Conservation (phyloP, 2,329 filamentous ascomycete species). For the Ascochyta clinopodiicola region DNA sequence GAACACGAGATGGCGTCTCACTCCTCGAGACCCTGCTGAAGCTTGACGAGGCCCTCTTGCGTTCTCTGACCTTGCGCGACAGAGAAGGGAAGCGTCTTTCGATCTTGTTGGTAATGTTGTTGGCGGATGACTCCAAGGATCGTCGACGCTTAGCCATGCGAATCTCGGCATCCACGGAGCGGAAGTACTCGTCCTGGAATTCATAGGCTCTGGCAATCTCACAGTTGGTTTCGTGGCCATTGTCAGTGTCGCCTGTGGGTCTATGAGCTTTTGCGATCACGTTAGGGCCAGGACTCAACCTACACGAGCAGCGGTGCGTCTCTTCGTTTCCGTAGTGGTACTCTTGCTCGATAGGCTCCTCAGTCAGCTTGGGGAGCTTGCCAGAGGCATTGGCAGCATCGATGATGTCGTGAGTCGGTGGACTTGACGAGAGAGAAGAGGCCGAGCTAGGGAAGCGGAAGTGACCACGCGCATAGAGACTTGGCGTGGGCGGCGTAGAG, state of each 20-base stretch:
- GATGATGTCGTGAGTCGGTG: conserved; percentile 58
- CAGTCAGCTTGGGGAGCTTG: conserved; percentile 83
- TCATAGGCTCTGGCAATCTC: conserved; percentile 67
- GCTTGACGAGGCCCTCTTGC: conserved; percentile 49
- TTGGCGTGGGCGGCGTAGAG: conserved; percentile 73
- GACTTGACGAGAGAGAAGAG: conserved; percentile 72
- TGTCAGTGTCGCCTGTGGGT: conserved; percentile 65
- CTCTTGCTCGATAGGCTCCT: conserved; percentile 78
- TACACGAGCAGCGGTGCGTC: conserved; percentile 71
- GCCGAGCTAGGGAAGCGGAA: conserved; percentile 74
- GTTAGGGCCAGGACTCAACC: conserved; percentile 48
- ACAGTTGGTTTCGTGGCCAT: conserved; percentile 57
- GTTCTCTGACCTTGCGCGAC: conserved; percentile 61
- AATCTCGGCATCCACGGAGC: conserved; percentile 64
- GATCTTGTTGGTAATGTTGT: conserved; percentile 69
- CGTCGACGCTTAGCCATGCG: conserved; percentile 63
- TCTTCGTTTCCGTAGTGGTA: conserved; percentile 61
- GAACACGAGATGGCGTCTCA: conserved; percentile 59
- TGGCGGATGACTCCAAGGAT: conserved; percentile 66
- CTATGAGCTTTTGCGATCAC: conserved; percentile 29
- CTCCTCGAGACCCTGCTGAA: conserved; percentile 49
- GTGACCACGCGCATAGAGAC: conserved; percentile 69
- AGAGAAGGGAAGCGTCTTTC: conserved; percentile 66
- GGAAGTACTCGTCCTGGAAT: conserved; percentile 66
- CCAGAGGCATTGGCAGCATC: conserved; percentile 65